These are phyloP conservation scores for Rhynchospora breviuscula DNA, from an alignment of 176 grass and related monocot genomes.

Conservation along the genomic window DNA sequence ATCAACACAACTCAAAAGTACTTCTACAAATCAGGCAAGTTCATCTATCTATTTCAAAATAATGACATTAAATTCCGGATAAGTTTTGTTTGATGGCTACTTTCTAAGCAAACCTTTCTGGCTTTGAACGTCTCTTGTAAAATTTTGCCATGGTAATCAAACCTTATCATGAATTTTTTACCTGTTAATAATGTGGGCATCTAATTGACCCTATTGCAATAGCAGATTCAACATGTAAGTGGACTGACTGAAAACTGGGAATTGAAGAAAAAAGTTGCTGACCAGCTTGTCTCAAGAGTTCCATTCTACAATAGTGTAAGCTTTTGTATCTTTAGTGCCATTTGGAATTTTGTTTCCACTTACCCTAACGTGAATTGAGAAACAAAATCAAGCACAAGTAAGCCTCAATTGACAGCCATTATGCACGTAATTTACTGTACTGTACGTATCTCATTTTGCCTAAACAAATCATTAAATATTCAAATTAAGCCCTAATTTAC, in stretches of 20 bases:
- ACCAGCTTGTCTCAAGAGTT: slow-evolving; percentile 58
- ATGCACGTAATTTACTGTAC: neutral
- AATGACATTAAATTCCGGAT: neutral
- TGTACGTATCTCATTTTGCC: neutral
- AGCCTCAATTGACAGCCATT: neutral
- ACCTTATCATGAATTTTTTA: neutral
- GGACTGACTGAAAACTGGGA: slow-evolving; percentile 80
- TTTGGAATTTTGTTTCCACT: neutral
- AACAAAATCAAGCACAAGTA: neutral
- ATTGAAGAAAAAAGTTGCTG: slow-evolving; percentile 48
- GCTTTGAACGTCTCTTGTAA: neutral
- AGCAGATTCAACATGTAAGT: slow-evolving; percentile 70
- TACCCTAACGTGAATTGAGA: neutral
- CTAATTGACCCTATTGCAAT: neutral
- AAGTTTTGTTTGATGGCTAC: neutral
- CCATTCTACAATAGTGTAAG: slow-evolving; percentile 85
- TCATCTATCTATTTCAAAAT: neutral
- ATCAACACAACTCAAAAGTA: slow-evolving; percentile 51
- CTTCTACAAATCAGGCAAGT: slow-evolving; percentile 47
- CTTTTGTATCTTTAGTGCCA: neutral
- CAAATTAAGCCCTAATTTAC: neutral
- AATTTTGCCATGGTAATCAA: neutral
- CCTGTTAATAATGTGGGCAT: neutral
- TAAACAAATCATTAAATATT: neutral
- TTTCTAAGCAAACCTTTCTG: neutral